These are phyloP conservation scores for Stagonosporopsis tanaceti DNA, from an alignment of 2,329 filamentous ascomycete genomes.

Conservation along the genomic window DNA sequence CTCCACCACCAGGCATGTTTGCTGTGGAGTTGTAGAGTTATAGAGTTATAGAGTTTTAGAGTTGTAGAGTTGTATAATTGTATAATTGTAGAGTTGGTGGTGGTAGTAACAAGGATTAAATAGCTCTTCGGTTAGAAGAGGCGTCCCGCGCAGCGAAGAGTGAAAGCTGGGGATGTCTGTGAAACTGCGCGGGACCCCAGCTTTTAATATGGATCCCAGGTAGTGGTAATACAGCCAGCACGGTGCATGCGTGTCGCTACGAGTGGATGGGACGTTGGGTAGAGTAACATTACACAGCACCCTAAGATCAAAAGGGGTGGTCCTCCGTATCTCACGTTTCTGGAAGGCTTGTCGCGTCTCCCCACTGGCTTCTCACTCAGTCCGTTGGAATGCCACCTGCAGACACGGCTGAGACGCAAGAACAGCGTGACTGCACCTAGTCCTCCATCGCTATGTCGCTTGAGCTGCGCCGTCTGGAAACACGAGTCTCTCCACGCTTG, in stretches of 20 bases:
- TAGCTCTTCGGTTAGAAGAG: conserved; percentile 29
- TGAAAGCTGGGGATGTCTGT: conserved; percentile 37
- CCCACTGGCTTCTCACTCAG: conserved; percentile 23
- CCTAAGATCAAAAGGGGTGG: conserved; percentile 36
- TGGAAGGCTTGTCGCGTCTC: conserved; percentile 37
- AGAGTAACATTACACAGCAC: conserved; percentile 44
- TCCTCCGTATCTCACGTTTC: conserved; percentile 44
- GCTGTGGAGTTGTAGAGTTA: conserved; percentile 19
- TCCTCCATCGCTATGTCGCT: conserved; percentile 10
- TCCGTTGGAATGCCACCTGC: conserved; percentile 10
- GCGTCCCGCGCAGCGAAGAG: conserved; percentile 32
- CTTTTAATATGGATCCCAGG: conserved; percentile 43
- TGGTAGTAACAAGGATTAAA: conserved; percentile 15
- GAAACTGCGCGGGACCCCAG: conserved; percentile 30
- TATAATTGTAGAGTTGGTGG: conserved; percentile 6
- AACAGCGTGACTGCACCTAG: conserved; percentile 11
- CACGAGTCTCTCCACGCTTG: conserved; percentile 1
- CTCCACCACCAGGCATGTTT: conserved; percentile 49
- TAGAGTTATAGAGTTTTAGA: conserved; percentile 22
- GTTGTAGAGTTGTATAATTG: conserved; percentile 9
- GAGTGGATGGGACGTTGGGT: conserved; percentile 29
- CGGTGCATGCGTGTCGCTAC: conserved; percentile 38
- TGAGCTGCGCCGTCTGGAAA: conserved; percentile 24
- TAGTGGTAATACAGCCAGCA: conserved; percentile 43
- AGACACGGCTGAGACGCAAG: conserved; percentile 23